These are phyloP conservation scores for Thraustotheca clavata DNA, from an alignment of 352 stramenopile genomes.

Conservation along the genomic window DNA sequence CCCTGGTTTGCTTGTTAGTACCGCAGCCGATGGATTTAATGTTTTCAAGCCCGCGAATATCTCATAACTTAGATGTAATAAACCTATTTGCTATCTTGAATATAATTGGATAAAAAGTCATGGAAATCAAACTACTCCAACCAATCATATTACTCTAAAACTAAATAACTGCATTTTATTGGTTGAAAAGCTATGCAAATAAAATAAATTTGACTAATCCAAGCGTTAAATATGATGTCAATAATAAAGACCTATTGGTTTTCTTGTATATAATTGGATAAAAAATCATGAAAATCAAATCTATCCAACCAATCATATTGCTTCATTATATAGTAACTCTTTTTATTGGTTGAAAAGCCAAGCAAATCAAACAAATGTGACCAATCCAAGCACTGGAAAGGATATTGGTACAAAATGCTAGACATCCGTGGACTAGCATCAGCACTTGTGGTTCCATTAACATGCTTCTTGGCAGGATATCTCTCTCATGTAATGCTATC, in stretches of 20 bases:
- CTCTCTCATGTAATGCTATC: slow-evolving; percentile 1
- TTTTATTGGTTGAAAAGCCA: neutral
- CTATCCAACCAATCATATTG: neutral
- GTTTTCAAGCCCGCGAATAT: slow-evolving; percentile 96
- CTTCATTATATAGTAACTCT: neutral
- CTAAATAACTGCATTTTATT: neutral
- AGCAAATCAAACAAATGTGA: neutral
- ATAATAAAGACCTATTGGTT: no score
- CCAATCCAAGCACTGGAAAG: no score
- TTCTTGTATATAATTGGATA: neutral
- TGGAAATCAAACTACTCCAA: neutral
- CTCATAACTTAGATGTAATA: slow-evolving; percentile 41
- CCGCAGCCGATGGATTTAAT: slow-evolving; percentile 95
- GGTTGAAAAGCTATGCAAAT: neutral
- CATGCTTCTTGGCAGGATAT: slow-evolving; percentile 18
- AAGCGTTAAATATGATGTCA: no score
- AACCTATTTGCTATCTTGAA: neutral
- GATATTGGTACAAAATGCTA: no score
- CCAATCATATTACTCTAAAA: no score
- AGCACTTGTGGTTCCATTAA: neutral
- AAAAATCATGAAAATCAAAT: slow-evolving; percentile 6
- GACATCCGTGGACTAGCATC: neutral
- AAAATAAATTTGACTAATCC: no score
- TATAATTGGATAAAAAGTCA: neutral
- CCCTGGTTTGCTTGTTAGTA: slow-evolving; percentile 94